These are phyloP conservation scores for Aspergillus sparsus DNA, from an alignment of 495 filamentous ascomycete species.

Conservation along the genomic window DNA sequence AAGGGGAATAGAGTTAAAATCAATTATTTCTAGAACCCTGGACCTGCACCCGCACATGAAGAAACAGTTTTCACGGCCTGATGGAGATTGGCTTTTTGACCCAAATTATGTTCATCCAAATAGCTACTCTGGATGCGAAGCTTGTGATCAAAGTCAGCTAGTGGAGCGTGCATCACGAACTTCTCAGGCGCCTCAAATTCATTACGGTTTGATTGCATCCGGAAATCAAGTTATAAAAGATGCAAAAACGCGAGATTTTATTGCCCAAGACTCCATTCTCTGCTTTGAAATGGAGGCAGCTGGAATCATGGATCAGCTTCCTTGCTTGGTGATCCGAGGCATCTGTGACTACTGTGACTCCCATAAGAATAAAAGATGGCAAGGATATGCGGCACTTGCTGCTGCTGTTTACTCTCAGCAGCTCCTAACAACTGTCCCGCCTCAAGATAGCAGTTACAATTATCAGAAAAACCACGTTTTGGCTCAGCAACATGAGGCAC, in stretches of 20 bases:
- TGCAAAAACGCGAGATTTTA: conserved; percentile 30
- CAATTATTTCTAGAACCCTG: no score
- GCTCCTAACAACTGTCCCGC: no score
- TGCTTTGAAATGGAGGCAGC: conserved; percentile 46
- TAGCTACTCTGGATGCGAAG: no score
- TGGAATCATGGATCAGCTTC: conserved; percentile 35
- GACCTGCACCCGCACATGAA: no score
- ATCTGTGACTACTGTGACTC: conserved; percentile 45
- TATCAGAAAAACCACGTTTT: no score
- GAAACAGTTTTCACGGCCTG: no score
- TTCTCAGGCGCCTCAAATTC: conserved; percentile 12
- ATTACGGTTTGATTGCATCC: conserved; percentile 33
- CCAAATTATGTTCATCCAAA: no score
- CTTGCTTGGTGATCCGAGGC: conserved; percentile 40
- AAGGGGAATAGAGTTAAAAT: no score
- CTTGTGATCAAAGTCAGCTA: no score
- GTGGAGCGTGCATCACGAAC: background rate
- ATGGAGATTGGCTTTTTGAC: no score
- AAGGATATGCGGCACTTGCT: conserved; percentile 36
- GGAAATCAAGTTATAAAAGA: conserved; percentile 36
- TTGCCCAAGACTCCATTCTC: conserved; percentile 25
- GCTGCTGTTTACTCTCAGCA: conserved; percentile 33
- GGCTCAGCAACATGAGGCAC: no score
- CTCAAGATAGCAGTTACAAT: no score
- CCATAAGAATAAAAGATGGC: conserved; percentile 44